Base-by-base conservation (phyloP, 1,284 basidiomycete species). In the Pseudozyma hubeiensis region DNA sequence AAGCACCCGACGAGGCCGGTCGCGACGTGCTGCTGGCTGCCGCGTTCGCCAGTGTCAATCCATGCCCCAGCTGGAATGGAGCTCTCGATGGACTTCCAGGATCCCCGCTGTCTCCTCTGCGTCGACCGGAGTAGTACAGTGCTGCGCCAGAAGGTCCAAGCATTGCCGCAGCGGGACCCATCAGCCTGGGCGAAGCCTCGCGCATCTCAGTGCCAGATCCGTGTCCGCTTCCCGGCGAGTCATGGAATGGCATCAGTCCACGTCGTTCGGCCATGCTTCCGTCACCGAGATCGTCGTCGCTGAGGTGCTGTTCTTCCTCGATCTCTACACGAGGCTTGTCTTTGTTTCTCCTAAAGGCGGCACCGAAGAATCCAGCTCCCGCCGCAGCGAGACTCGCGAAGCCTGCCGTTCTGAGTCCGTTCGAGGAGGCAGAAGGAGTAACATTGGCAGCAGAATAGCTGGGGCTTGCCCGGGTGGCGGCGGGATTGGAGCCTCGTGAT, bases 201-300 rank as follows among this genome's bases (percentile, higher is more conserved):
- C 51, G 47, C 65, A 68, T 65, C 51, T 73, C 64, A 0, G 35
- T 2, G 2, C 63, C 59, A 4, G 59, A 65, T 1, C 45, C 67
- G 16, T 70, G 61, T 8, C 34, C 48, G 31, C 61, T 53, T 11
- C 30, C 39, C 0, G 62, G 53, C 19, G 60, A 55, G 30, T 55
- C 60, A 33, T 46, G 45, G 33, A 56, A 48, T 29, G 52, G 44
- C 72, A 78, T 75, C 41, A 78, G 40, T 6, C 75, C 75, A 7
- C 68, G 30, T 9, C 71, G 53, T 43, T 77, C 75, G 4, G 49
- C 50, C 64, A 59, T 61, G 35, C 57, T 60, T 17, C 52, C 64
- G 19, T 71, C 67, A 10, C 55, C 65, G 10, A 48, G 17, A 19
- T 71, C 68, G 10, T 75, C 64, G 14, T 72, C 73, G 45, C 59